Conservation (phyloP, 2,329 filamentous ascomycete species). For the Epichloe scottii region DNA sequence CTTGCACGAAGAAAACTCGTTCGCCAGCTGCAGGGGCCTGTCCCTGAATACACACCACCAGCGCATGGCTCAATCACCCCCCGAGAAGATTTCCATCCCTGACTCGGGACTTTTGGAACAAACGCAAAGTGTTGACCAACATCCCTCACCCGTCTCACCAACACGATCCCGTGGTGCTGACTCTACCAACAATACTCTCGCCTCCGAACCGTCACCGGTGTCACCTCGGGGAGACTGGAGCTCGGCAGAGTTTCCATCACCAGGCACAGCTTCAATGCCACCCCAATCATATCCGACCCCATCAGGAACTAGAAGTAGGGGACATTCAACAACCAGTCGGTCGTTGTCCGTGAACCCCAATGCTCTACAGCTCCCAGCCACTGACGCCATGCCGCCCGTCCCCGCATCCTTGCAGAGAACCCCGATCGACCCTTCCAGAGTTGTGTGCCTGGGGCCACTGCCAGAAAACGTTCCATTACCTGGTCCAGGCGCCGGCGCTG, state of each 20-base stretch:
- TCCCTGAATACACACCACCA: conserved; percentile 37
- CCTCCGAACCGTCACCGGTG: conserved; percentile 35
- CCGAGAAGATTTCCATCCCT: conserved; percentile 18
- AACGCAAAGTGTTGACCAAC: conserved; percentile 8
- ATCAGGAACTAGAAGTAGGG: conserved; percentile 9
- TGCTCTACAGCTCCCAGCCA: background rate
- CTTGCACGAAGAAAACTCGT: conserved; percentile 37
- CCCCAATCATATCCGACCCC: conserved; percentile 8
- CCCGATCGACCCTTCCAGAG: conserved; percentile 38
- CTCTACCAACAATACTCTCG: conserved; percentile 22
- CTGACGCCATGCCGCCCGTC: conserved; percentile 2
- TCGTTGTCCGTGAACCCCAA: conserved; percentile 7
- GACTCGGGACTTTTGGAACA: conserved; percentile 6
- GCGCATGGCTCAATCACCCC: conserved; percentile 13
- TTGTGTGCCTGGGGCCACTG: conserved; percentile 42
- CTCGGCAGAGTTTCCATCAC: conserved; percentile 29
- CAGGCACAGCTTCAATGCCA: conserved; percentile 22
- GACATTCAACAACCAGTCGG: conserved; percentile 5
- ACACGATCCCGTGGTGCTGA: conserved; percentile 11
- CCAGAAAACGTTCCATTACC: conserved; percentile 31
- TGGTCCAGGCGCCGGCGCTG: conserved; percentile 7
- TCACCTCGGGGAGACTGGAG: conserved; percentile 33
- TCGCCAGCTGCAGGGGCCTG: conserved; percentile 35
- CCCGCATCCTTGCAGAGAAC: conserved; percentile 28
- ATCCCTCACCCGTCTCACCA: conserved; percentile 10